Evolutionary conservation across 2,329 filamentous ascomycete genomes (phyloP).

Genomic region (Colletotrichum costaricense): DNA sequence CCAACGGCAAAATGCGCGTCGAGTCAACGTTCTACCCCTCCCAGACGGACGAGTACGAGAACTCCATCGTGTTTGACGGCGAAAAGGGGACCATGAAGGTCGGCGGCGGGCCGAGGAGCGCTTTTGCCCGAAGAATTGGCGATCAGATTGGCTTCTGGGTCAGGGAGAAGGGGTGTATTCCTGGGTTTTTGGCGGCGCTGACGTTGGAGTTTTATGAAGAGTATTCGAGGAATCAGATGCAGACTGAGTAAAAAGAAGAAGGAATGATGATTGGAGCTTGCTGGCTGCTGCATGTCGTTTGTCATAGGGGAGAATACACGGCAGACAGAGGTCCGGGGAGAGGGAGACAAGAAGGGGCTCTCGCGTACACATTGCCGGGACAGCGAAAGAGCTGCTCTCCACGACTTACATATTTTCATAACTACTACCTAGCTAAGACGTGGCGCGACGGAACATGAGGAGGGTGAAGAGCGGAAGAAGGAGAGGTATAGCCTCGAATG

Average conservation of each 20-base stretch:
- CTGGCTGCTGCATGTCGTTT: not conserved
- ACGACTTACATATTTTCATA: no score
- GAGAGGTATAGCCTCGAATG: not conserved
- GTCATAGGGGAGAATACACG: not conserved
- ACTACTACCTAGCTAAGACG: no score
- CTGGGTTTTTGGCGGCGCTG: slow-evolving; percentile 89
- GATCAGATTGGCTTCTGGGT: slow-evolving; percentile 97
- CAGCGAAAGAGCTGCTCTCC: no score
- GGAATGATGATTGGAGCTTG: not conserved
- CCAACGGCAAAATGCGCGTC: slow-evolving; percentile 95
- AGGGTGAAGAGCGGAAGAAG: not conserved
- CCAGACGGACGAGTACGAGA: slow-evolving; percentile 75
- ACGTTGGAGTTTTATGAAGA: slow-evolving; percentile 94
- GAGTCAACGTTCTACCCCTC: slow-evolving; percentile 86
- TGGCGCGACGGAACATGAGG: no score
- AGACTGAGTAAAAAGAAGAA: slow-evolving; percentile 1
- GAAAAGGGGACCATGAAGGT: slow-evolving; percentile 99
- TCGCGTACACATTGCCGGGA: no score
- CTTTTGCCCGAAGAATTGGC: slow-evolving; percentile 86
- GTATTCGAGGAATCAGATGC: slow-evolving; percentile 48
- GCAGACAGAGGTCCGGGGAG: no score
- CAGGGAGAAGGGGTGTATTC: slow-evolving; percentile 90
- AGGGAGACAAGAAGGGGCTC: no score
- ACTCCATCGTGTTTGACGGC: slow-evolving; percentile 86
- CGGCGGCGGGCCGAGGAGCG: slow-evolving; percentile 85